Percentiles rank a stretch among this genome's conserved stretches.
These are phyloP conservation scores for Xylariales sp. DNA, from an alignment of 2,329 filamentous ascomycete genomes.

Conservation along the genomic window DNA sequence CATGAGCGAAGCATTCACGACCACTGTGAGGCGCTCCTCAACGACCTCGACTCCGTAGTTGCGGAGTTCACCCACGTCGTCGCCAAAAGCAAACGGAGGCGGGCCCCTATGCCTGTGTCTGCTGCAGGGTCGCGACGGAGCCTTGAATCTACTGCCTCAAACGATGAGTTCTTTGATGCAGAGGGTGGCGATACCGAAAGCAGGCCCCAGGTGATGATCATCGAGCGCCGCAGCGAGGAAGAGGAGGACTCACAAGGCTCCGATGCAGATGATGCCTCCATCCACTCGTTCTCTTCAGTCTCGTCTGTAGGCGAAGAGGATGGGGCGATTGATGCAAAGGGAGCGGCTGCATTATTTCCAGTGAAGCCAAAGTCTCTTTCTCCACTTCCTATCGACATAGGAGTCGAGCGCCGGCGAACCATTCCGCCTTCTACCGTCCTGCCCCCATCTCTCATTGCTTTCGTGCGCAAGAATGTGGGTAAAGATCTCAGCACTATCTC, in stretches of 20 bases:
- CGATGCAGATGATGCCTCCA: constrained; percentile 50
- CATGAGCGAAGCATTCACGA: constrained; percentile 70
- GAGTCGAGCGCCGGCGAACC: constrained; percentile 62
- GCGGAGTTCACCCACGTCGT: constrained; percentile 76
- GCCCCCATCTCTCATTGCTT: constrained; percentile 88
- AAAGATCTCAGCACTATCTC: constrained; percentile 96
- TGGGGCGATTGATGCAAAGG: constrained; percentile 43
- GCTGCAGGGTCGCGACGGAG: constrained; percentile 52
- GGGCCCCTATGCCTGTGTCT: constrained; percentile 51
- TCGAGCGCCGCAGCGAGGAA: constrained; percentile 65
- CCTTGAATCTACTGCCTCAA: constrained; percentile 72
- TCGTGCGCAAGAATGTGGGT: constrained; percentile 94
- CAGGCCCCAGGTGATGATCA: constrained; percentile 66
- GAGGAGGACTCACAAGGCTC: constrained; percentile 59
- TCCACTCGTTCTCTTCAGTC: constrained; percentile 52
- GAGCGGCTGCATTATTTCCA: constrained; percentile 71
- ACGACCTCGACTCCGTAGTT: constrained; percentile 80
- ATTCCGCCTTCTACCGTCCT: constrained; percentile 71
- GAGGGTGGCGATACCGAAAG: constrained; percentile 57
- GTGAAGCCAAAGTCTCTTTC: constrained; percentile 68
- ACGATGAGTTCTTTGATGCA: constrained; percentile 94
- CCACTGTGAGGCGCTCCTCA: constrained; percentile 77
- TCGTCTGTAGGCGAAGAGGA: constrained; percentile 59
- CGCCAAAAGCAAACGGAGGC: constrained; percentile 72
- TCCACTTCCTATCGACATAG: constrained; percentile 69